Evolutionary conservation across 2,329 filamentous ascomycete species (phyloP).

Genomic region (Claviceps capensis): DNA sequence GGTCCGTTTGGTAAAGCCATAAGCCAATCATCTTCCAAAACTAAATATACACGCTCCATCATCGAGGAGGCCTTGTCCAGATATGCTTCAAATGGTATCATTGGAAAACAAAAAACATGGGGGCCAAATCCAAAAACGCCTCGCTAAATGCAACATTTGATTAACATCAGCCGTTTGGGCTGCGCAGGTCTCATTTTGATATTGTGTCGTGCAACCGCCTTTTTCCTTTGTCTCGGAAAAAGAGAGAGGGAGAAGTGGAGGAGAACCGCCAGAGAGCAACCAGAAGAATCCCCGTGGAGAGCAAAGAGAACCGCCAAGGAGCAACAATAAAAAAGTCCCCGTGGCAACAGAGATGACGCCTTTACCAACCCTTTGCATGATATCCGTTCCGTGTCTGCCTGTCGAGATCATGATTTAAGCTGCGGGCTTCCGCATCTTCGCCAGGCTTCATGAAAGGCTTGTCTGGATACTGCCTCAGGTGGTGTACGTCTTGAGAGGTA

Average conservation of each 20-base stretch:
- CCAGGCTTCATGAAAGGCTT: constrained; percentile 44
- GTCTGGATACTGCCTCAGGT: constrained; percentile 70
- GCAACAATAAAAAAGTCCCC: too few relatives aligned
- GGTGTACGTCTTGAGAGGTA: constrained; percentile 81
- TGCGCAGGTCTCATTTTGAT: too few relatives aligned
- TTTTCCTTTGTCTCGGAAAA: too few relatives aligned
- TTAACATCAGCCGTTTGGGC: not conserved
- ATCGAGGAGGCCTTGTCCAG: too few relatives aligned
- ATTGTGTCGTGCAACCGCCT: too few relatives aligned
- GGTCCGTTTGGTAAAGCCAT: too few relatives aligned
- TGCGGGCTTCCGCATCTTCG: constrained; percentile 52
- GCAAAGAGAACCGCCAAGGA: too few relatives aligned
- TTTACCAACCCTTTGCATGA: constrained; percentile 30
- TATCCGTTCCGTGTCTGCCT: constrained; percentile 49
- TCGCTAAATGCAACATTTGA: constrained; percentile 3
- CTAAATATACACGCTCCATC: too few relatives aligned
- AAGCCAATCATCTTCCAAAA: too few relatives aligned
- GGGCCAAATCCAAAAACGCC: constrained; percentile 7
- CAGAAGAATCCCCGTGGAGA: too few relatives aligned
- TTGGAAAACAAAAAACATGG: not conserved
- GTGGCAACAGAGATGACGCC: constrained; percentile 1
- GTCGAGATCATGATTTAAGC: constrained; percentile 78
- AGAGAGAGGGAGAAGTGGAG: not conserved
- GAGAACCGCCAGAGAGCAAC: not conserved
- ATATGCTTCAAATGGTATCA: not conserved